Percentiles rank a stretch among this genome's conserved stretches.
These are phyloP conservation scores for Lactarius psammicola DNA, from an alignment of 768 basidiomycete species.

Conservation along the genomic window DNA sequence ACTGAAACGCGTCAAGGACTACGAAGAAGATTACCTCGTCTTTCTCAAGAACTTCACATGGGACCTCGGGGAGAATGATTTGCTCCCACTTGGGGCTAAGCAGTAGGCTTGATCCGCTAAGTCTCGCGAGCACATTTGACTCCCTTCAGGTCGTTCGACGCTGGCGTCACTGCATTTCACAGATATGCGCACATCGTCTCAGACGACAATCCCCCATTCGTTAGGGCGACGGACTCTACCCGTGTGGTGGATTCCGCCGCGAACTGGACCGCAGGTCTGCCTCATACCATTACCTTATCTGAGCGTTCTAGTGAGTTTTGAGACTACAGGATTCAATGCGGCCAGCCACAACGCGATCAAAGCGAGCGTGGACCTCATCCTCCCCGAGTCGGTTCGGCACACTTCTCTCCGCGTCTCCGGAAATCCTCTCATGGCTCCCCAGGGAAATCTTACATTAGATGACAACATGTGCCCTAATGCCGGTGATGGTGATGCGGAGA, in stretches of 20 bases:
- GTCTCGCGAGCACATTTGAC: not conserved
- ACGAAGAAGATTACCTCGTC: constrained; percentile 46
- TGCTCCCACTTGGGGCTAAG: constrained; percentile 64
- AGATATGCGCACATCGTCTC: constrained; percentile 55
- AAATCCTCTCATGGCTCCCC: constrained; percentile 8
- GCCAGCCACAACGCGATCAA: constrained; percentile 48
- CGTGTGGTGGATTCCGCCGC: constrained; percentile 66
- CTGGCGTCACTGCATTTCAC: constrained; percentile 51
- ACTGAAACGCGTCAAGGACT: constrained; percentile 47
- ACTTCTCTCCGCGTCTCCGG: not conserved
- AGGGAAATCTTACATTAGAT: constrained; percentile 64
- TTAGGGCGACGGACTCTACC: constrained; percentile 48
- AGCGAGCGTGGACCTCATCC: constrained; percentile 53
- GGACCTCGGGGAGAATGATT: constrained; percentile 52
- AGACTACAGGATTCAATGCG: constrained; percentile 55
- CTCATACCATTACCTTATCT: not conserved
- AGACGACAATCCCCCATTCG: constrained; percentile 48
- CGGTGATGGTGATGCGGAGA: constrained; percentile 45
- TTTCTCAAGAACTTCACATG: constrained; percentile 63
- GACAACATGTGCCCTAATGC: constrained; percentile 62
- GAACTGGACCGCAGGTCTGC: constrained; percentile 66
- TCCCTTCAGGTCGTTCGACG: constrained; percentile 44
- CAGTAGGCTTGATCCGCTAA: constrained; percentile 46
- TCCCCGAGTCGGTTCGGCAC: constrained; percentile 52
- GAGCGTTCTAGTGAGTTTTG: not conserved